Evolutionary conservation across 148 eudicot genomes (phyloP).

Genomic region (Persicaria tinctoria): DNA sequence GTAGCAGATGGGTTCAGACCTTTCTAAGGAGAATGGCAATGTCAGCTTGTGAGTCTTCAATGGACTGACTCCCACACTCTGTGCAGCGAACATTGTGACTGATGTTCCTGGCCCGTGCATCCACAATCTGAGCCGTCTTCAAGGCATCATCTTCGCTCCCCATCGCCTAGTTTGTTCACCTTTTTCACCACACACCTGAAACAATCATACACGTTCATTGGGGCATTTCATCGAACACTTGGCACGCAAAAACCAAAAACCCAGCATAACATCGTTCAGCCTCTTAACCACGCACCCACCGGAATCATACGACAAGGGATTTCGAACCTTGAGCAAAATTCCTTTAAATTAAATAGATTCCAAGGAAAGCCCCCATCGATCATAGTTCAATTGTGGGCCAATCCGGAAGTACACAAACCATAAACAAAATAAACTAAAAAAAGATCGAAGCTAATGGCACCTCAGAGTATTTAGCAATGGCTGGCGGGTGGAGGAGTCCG

Average conservation of each 20-base stretch:
- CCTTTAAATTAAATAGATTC: not conserved
- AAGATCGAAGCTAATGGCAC: not conserved
- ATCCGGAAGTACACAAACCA: not conserved
- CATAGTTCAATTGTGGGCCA: not conserved
- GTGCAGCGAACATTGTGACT: slow-evolving; percentile 94
- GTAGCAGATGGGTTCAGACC: slow-evolving; percentile 26
- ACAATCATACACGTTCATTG: slow-evolving; percentile 7
- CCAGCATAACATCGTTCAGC: not conserved
- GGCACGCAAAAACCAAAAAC: slow-evolving; percentile 9
- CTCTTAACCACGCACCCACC: not conserved
- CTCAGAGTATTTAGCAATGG: not conserved
- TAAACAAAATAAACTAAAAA: not conserved
- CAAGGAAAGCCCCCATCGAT: not conserved
- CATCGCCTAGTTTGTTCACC: slow-evolving; percentile 25
- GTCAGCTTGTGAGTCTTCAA: slow-evolving; percentile 97
- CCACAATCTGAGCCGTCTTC: slow-evolving; percentile 53
- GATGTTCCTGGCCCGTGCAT: slow-evolving; percentile 81
- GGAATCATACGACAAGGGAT: not conserved
- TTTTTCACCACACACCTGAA: not conserved
- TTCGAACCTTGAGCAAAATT: not conserved
- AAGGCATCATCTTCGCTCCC: slow-evolving; percentile 44
- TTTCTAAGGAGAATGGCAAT: slow-evolving; percentile 84
- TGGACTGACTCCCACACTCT: slow-evolving; percentile 96
- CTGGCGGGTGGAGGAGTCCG: not conserved
- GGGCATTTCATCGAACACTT: slow-evolving; percentile 31